Percentiles rank a stretch among this genome's conserved stretches.
phyloP scores from a whole-genome alignment of 192 early-diverging fungal genomes.

The Paraglomus occultum region DNA sequence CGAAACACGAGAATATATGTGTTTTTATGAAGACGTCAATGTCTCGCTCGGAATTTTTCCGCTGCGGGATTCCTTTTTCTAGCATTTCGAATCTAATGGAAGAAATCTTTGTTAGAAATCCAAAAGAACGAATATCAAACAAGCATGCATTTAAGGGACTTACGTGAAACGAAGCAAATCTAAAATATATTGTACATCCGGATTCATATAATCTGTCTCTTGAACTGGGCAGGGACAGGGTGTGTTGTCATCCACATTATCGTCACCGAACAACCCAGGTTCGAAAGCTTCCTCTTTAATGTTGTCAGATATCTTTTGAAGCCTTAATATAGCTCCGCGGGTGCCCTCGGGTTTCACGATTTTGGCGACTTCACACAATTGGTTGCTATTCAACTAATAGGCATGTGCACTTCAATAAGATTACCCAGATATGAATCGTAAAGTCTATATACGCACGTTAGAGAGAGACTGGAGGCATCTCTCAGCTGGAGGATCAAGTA shows the following conservation, averaged over 20 bases:
- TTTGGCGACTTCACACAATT: slow-evolving; percentile 19
- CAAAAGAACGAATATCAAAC: background rate
- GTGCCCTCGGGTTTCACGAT: slow-evolving; percentile 24
- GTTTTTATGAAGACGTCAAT: slow-evolving; percentile 30
- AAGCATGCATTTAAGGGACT: slow-evolving; percentile 8
- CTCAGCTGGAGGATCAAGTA: slow-evolving; percentile 16
- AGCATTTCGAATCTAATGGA: slow-evolving; percentile 31
- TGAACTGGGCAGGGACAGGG: background rate
- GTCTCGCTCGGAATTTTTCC: slow-evolving; percentile 24
- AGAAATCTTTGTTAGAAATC: slow-evolving; percentile 17
- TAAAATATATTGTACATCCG: slow-evolving; percentile 26
- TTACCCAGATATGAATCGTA: slow-evolving; percentile 18
- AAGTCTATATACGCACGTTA: slow-evolving; percentile 12
- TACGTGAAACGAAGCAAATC: slow-evolving; percentile 29
- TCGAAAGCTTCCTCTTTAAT: slow-evolving; percentile 13
- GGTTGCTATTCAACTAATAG: slow-evolving; percentile 18
- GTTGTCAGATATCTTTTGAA: slow-evolving; percentile 12
- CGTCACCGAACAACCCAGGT: no score
- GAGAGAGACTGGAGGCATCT: slow-evolving; percentile 25
- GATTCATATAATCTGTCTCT: slow-evolving; percentile 12
- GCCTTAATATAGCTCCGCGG: background rate
- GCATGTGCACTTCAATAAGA: slow-evolving; percentile 5
- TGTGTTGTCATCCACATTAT: slow-evolving; percentile 9
- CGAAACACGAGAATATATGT: slow-evolving; percentile 31
- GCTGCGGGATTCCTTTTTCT: slow-evolving; percentile 16